Base-by-base conservation (phyloP, 2,329 filamentous ascomycete species). In the Colletotrichum phormii region DNA sequence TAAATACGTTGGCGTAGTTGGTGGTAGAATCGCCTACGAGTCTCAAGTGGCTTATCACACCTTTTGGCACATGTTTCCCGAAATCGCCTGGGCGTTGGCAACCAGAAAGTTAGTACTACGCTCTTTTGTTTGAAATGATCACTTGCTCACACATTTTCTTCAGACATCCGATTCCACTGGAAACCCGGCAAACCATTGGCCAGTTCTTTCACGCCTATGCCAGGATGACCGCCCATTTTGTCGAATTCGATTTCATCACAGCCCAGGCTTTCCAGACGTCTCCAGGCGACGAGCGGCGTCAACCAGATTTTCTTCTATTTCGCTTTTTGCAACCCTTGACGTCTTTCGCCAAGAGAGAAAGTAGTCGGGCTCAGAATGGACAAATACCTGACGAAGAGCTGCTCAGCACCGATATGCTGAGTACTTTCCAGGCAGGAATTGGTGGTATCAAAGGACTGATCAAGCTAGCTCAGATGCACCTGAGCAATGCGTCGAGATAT, bases 51-150 rank as follows among this genome's bases (percentile, higher is more conserved):
- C 82, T 37, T 81, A 90, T 70, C 82, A 78, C 42, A 77, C 81
- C 4, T 87, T 92, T 75, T 92, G 90, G 90, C 75, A 79, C 37
- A 73, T 78, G 3, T 82, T 92, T 31, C 88, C 90, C 0, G 85
- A 87, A 0, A 76, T 91, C 11, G 81, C 90, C 22, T 83, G 80
- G 77, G 78, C 78, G 9, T 76, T 86, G 26, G 79, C 76, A 59
- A 78, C 75, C 15, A 73, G 71, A 59, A 73, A 71, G 73, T 74
- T 3, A 54, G 73, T 65, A 18, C 18, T 54, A 4, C 11, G 26
- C 22, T 37, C 42, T 8, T 8, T 7, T 22, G 29, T n/a, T 18
- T 24, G 1, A 29, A 13, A 33, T 31, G 11, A 2, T 5, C 13
- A 35, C 7, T n/a, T 18, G 29, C 55, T 64, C n/a, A 64, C 49